Base-by-base conservation (phyloP, 78 protist genomes). In the Dictyostelium intermedium region DNA sequence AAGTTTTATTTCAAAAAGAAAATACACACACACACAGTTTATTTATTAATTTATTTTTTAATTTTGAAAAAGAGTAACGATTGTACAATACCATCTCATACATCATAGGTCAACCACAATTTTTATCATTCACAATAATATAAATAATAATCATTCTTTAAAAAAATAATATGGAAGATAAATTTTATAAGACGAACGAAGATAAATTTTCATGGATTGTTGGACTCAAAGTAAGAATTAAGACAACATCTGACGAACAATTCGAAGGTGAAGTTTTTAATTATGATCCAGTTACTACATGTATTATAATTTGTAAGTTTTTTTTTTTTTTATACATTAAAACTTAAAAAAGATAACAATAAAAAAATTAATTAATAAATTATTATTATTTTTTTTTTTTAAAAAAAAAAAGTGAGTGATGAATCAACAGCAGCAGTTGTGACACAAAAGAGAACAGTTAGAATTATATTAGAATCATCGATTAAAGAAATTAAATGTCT, bases 181-280 rank as follows among this genome's bases (percentile, higher is more conserved):
- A 50, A 16, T 50, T 50, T 16, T 50, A 50, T 50, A 50, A 50
- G 61, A 50, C 61, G 61, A 50, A 50, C 61, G 82, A 76, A n/a
- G 91, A 85, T 34, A 85, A 85, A 53, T 85, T 76, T n/a, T 35
- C 93, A 37, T 89, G 93, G 93, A 45, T 69, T 34, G 53, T 89
- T 80, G 93, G 93, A 27, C 69, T 89, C 41, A 89, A 80, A 47
- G 87, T 89, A 35, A 18, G 80, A 27, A 69, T 89, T 20, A 89
- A 89, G 45, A 89, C 74, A 3, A 89, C 86, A 10, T 27, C 56
- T 1, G 50, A 79, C 50, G 93, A 89, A 41, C 82, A 80, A 56
- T 80, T 80, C 23, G 93, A 89, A 80, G 93, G 93, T 66, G 93
- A 80, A 32, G 74, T 89, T 16, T 89, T 89, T 13, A 89, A 80